phyloP scores from a whole-genome alignment of 2,329 filamentous ascomycete genomes.

The Colletotrichum sp. region DNA sequence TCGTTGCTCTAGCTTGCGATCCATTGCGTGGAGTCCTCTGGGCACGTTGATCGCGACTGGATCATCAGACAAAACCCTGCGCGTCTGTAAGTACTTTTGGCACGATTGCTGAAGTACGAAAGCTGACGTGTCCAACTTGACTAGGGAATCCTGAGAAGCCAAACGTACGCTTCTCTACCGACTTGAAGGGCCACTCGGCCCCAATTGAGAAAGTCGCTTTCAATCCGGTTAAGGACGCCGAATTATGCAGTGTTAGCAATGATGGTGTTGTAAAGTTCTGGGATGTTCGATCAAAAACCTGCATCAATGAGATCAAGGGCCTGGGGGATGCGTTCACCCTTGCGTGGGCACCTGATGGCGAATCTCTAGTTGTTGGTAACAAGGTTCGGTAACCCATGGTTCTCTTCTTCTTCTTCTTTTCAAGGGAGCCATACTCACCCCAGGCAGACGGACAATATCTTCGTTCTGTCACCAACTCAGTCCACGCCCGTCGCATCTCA shows the following conservation, averaged over 20 bases:
- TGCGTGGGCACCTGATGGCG: constrained; percentile 76
- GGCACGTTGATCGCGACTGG: constrained; percentile 87
- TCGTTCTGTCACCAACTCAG: constrained; percentile 65
- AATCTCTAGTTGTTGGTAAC: constrained; percentile 73
- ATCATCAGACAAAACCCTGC: constrained; percentile 70
- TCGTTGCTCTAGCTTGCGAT: constrained; percentile 63
- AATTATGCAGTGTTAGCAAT: constrained; percentile 75
- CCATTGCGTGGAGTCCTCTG: constrained; percentile 88
- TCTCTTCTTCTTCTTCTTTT: background rate
- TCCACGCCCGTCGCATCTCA: constrained; percentile 61
- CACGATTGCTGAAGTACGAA: background rate
- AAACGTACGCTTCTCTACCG: constrained; percentile 76
- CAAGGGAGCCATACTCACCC: background rate
- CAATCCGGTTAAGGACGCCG: constrained; percentile 77
- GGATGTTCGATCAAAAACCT: constrained; percentile 77
- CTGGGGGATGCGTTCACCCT: constrained; percentile 73
- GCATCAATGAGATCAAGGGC: constrained; percentile 71
- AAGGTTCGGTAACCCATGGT: constrained; percentile 55
- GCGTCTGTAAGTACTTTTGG: constrained; percentile 65
- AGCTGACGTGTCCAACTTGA: background rate
- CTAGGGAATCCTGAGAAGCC: constrained; percentile 78
- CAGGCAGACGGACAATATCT: constrained; percentile 64
- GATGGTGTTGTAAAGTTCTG: constrained; percentile 81
- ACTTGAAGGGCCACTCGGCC: constrained; percentile 71
- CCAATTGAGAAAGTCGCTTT: constrained; percentile 79